phyloP scores from a whole-genome alignment of 257 asterid genomes.

The Solanum boliviense region DNA sequence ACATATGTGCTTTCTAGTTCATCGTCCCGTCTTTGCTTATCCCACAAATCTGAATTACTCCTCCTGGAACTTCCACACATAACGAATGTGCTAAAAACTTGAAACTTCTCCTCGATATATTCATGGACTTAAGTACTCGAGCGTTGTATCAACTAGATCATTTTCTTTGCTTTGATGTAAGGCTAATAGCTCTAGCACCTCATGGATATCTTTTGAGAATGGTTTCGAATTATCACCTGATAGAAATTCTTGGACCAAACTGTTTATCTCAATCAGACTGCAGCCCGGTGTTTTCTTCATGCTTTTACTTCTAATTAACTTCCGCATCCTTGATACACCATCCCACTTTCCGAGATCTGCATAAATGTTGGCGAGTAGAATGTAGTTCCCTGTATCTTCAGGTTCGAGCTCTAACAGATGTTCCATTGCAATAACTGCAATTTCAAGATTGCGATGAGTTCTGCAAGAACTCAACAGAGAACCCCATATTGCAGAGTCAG shows the following conservation, averaged over 20 bases:
- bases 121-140: background rate
- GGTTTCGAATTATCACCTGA: conserved; percentile 53
- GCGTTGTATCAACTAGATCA: conserved; percentile 6
- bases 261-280: conserved; percentile 43
- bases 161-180: conserved; percentile 29
- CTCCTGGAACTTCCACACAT: background rate
- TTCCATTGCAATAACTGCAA: conserved; percentile 51
- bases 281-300: conserved; percentile 1
- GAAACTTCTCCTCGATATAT: background rate
- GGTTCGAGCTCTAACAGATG: conserved; percentile 53
- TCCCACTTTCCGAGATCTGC: conserved; percentile 81
- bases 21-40: background rate
- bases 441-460: conserved; percentile 44
- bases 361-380: conserved; percentile 56
- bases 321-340: conserved; percentile 54
- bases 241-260: conserved; percentile 47
- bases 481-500: conserved; percentile 77
- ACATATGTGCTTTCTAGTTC: background rate
- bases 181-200: conserved; percentile 25
- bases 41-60: background rate
- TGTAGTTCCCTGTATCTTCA: conserved; percentile 53
- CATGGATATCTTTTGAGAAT: conserved; percentile 29
- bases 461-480: conserved; percentile 69
- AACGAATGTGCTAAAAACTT: background rate
- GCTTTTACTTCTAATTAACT: background rate